Evolutionary conservation across 805 yeast genomes (phyloP), one percentile per base, ranked within the genome.

Genomic region (Torulaspora delbrueckii): DNA sequence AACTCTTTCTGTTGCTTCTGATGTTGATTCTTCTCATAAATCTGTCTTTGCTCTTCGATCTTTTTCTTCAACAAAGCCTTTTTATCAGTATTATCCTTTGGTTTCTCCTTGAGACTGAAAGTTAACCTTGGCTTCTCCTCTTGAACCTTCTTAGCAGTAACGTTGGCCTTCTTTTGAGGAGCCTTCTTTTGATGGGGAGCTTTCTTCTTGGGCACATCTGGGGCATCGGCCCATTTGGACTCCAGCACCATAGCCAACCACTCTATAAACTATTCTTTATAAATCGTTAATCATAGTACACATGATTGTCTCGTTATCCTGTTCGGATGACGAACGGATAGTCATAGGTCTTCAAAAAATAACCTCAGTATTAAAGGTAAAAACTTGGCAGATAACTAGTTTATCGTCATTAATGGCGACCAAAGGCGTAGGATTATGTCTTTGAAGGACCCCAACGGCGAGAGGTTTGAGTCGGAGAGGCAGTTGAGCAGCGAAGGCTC

Each of bases 141-240:
- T 12, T 38, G 28, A 14, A 19, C 23, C 33, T 45, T 50, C 25
- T 18, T 38, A 8, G 25, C 37, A 13, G 45, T 42, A 37, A 24
- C 43, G 35, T 26, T 10, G 30, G n/a, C 30, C 30, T 26, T 26
- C n/a, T 26, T 26, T n/a, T 26, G 37, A 10, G 22, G 4, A 19
- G 22, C 22, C 22, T 19, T 19, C 22, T 19, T 19, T 19, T 19
- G 22, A 19, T 27, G 37, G 12, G 25, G 26, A 16, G 25, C 26
- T 38, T 45, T 46, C 13, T 25, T 34, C 37, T 39, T 40, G 31
- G 44, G 22, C 13, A 43, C 51, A 7, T 50, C 55, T 16, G 58
- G 50, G 10, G 46, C 58, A 35, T 53, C 56, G 9, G 65, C 65
- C 66, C 66, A 62, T 46, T 46, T 60, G 3, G 66, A 61, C 40